Base-by-base conservation (phyloP, 2,329 filamentous ascomycete species). In the Sporothrix inflata region DNA sequence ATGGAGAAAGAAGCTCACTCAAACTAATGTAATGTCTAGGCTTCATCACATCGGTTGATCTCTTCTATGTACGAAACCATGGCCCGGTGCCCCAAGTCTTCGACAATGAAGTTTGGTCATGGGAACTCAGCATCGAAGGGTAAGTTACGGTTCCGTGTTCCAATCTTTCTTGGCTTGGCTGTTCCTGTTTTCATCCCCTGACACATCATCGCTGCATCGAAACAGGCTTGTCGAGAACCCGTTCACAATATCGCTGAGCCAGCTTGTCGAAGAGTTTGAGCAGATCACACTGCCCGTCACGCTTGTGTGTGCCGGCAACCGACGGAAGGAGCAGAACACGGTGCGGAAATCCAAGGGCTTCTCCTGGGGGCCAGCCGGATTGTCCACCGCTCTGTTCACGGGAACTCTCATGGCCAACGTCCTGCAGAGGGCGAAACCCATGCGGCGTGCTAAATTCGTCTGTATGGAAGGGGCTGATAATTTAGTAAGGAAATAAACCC, bases 1-100 rank as follows among this genome's bases (percentile, higher is more conserved):
- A 45, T 14, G 16, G 12, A 12, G 3, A 16, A 65, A 65, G 6
- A 67, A 4, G 16, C 27, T 67, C 24, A 53, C 4, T 12, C 12
- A 12, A 12, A 45, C 16, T 1, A 3, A 45, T 45, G 8, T 24
- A 11, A 14, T 47, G 16, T 53, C 30, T 19, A 70, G 94, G 94
- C 0, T 97, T 97, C 78, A 83, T 98, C 49, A 98, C 94, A 0
- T 93, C 91, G 51, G 92, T 94, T 14, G 92, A 97, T 76, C 84
- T 98, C 1, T 96, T 97, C 82, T 98, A 97, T 80, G 94, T 98
- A 9, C 86, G 94, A 47, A 98, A 97, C 78, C 94, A 98, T 83
- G 94, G 94, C 16, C 84, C 89, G 0, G 94, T 97, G 8, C 94
- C 94, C 0, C 83, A 88, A 71, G 92, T 96, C 21, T 84, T 86